Conservation (phyloP, 1,139 yeast genomes). For the Saccharomyces hybrid region DNA sequence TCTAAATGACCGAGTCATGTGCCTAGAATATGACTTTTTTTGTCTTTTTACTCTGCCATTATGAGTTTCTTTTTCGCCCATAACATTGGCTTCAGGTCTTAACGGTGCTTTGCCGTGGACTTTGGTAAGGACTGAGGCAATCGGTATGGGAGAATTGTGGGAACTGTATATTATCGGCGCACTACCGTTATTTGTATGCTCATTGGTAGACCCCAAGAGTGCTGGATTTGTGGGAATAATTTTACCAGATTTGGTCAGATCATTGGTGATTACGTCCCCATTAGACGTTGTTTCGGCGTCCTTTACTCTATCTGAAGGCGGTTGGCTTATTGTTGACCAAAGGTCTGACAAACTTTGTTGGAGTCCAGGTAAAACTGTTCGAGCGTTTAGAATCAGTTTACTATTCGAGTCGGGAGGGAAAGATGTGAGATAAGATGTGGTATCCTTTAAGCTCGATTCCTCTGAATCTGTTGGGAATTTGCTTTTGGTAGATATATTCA, state of each 20-base stretch:
- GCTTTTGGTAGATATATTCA: background rate
- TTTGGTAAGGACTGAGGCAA: background rate
- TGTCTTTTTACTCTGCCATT: conserved; percentile 24
- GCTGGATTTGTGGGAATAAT: background rate
- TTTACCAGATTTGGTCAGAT: background rate
- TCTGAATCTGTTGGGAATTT: background rate
- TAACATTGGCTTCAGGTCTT: background rate
- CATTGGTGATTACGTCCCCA: background rate
- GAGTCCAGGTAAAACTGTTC: conserved; percentile 4
- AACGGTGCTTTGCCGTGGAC: background rate
- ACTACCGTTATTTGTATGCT: background rate
- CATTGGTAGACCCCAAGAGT: background rate
- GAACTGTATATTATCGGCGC: background rate
- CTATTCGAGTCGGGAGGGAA: background rate
- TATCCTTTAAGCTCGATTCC: background rate
- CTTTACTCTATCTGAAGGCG: background rate
- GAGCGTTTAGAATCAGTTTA: background rate
- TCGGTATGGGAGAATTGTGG: background rate
- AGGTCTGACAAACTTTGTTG: conserved; percentile 8
- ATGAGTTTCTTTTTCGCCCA: background rate
- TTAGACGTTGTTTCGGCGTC: background rate
- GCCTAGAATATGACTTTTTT: conserved; percentile 13
- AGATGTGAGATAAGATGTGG: background rate
- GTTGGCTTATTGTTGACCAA: conserved; percentile 6
- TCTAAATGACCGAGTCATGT: conserved; percentile 19